Evolutionary conservation across 202 grass and related monocot species (phyloP).

Genomic region (Tripidium arundinaceum): DNA sequence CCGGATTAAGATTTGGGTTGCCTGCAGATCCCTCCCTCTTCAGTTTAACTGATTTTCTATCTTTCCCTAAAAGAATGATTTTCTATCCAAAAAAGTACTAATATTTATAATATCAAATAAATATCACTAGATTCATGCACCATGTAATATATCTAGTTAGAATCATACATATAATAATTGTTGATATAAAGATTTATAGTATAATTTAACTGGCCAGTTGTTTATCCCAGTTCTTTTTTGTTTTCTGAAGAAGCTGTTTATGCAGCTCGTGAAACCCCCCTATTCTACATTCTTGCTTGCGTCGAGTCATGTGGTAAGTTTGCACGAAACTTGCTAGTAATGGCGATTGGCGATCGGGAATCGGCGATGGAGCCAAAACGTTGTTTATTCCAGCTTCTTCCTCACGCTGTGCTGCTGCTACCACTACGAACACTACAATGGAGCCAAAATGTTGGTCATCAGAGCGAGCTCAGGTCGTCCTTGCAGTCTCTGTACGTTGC

Average conservation of each 20-base stretch:
- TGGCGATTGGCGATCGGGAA: background rate
- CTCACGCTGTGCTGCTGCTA: background rate
- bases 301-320: background rate
- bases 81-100: no score
- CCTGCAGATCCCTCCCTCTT: background rate
- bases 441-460: slow-evolving; percentile 26
- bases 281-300: background rate
- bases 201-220: background rate
- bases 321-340: background rate
- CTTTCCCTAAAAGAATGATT: background rate
- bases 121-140: background rate
- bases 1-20: background rate
- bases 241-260: background rate
- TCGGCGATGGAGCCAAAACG: background rate
- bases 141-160: background rate
- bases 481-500: background rate
- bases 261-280: background rate
- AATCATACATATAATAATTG: background rate
- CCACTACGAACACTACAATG: background rate
- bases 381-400: background rate
- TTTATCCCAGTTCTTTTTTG: background rate
- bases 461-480: background rate
- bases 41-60: background rate
- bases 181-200: background rate
- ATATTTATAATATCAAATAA: background rate